Percentiles rank a stretch among this genome's conserved stretches.
phyloP scores from a whole-genome alignment of 2,329 filamentous ascomycete genomes.

The Cladosporium sp. region DNA sequence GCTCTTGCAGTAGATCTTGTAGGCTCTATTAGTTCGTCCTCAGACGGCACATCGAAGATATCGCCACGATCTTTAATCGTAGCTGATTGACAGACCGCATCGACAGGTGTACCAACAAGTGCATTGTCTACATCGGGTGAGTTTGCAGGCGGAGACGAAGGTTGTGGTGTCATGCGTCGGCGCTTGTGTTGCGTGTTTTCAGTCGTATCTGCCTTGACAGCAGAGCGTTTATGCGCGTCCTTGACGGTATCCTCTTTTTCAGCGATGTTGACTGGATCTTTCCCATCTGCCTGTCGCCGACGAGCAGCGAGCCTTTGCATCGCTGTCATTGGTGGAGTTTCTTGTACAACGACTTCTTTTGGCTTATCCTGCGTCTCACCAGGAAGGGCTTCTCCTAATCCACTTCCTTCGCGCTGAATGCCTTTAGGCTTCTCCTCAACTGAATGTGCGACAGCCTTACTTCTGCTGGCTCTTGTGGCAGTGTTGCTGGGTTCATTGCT shows the following conservation, averaged over 20 bases:
- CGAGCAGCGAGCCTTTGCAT: slow-evolving; percentile 15
- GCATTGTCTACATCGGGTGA: neutral
- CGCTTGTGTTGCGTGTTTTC: slow-evolving; percentile 4
- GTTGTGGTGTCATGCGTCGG: slow-evolving; percentile 14
- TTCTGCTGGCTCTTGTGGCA: neutral
- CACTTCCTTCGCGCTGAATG: neutral
- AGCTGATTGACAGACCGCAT: neutral
- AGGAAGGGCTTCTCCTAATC: neutral
- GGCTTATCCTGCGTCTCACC: neutral
- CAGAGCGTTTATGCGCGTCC: slow-evolving; percentile 8
- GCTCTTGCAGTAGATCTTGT: neutral
- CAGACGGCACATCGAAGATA: slow-evolving; percentile 28
- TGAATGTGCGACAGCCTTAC: neutral
- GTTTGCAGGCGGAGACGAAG: neutral
- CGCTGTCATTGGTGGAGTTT: neutral
- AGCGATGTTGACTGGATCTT: neutral
- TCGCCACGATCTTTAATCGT: slow-evolving; percentile 14
- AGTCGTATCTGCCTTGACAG: neutral
- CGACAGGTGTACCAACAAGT: neutral
- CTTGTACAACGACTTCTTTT: neutral
- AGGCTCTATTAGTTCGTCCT: slow-evolving; percentile 18
- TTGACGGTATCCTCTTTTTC: neutral
- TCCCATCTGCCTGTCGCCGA: neutral
- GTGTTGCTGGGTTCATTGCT: neutral
- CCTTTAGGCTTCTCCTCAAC: neutral